Evolutionary conservation across 75 land plant genomes (phyloP), one percentile per base, ranked within the genome.

Genomic region (Cunninghamia lanceolata): DNA sequence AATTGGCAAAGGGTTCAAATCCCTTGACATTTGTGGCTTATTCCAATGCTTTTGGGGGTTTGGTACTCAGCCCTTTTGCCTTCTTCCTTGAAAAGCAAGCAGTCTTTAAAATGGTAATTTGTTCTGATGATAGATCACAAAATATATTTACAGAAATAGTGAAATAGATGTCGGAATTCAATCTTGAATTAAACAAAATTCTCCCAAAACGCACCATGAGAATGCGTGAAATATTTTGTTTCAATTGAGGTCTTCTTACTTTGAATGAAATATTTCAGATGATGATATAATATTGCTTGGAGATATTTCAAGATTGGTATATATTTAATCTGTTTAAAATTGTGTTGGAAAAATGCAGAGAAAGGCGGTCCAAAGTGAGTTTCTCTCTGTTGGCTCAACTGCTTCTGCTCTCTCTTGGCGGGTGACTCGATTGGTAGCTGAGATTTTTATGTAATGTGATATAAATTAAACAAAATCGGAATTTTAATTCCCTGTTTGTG

Each of bases 381-480:
- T 76, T 54, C 46, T 74, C 84, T 80, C 59, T 92, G 84, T 1
- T 83, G 36, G 47, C 80, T 45, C 88, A 89, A 85, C 56, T 94
- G 19, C 28, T 92, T 46, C n/a, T 92, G 70, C 83, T 94, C 52
- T 66, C 92, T 52, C 63, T 92, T 42, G 88, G 87, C 71, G 95
- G 93, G 95, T 94, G 45, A 79, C 46, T 53, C 53, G 30, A 35
- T 86, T 34, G 47, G 45, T 30, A 80, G 34, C 34, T 11, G 25
- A 81, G 14, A 36, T 53, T 19, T 17, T 35, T 30, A 30, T 19
- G 56, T 46, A 0, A 15, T 38, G 28, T 34, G 17, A n/a, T 66
- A 10, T 4, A 1, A 30, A 3, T 43, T 0, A 32, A 43, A 1
- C 8, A 9, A 4, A 30, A 71, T 71, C 34, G 15, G 19, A 43